Evolutionary conservation across 139 green algal genomes (phyloP).

Genomic region (Chlamydomonas applanata): DNA sequence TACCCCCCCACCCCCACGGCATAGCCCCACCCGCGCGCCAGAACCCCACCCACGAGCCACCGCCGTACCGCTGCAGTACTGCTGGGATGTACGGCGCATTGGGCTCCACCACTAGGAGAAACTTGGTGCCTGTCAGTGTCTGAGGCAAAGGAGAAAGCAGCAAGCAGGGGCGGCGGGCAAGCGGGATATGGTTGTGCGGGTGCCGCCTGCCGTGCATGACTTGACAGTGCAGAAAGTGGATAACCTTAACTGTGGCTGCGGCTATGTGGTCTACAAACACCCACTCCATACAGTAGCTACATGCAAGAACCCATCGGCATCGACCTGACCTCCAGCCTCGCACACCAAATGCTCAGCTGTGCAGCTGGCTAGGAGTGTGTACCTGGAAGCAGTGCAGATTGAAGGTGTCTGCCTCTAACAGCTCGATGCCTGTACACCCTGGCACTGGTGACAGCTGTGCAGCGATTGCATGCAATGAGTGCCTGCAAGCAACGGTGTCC

Average conservation of each 20-base stretch:
- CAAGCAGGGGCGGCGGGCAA: no score
- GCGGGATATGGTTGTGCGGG: no score
- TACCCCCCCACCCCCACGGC: no score
- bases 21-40: no score
- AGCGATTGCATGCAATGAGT: slow-evolving; percentile 87
- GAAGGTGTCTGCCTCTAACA: slow-evolving; percentile 90
- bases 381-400: slow-evolving; percentile 89
- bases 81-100: slow-evolving; percentile 61
- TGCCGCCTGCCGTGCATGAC: no score
- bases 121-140: slow-evolving; percentile 84
- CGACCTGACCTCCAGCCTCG: no score
- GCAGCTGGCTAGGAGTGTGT: no score
- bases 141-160: slow-evolving; percentile 12
- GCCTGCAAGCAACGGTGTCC: slow-evolving; percentile 53
- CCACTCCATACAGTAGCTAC: not conserved
- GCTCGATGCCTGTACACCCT: slow-evolving; percentile 78
- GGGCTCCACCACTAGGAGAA: slow-evolving; percentile 77
- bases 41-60: no score
- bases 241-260: not conserved
- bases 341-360: not conserved
- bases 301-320: no score
- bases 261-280: not conserved
- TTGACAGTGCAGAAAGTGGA: no score
- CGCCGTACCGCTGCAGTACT: slow-evolving; percentile 54
- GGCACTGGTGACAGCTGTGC: slow-evolving; percentile 81